A percentile compares a stretch with the other conserved stretches of the same genome.
These are phyloP conservation scores for Schwanniomyces polymorphus DNA, from an alignment of 805 yeast species.

Conservation along the genomic window DNA sequence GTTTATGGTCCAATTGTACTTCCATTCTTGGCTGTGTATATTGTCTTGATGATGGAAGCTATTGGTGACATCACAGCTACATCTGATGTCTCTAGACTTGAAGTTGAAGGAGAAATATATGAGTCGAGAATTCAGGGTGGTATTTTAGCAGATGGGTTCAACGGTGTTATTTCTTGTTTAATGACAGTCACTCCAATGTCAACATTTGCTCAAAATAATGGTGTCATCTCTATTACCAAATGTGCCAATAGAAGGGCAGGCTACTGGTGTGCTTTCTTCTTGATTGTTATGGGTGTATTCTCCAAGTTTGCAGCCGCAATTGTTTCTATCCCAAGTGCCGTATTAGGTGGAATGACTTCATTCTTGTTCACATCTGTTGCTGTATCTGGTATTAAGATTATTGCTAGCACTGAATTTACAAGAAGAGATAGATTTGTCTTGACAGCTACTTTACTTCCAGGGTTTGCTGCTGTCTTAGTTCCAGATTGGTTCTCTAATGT, in stretches of 20 bases:
- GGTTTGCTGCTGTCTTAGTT: slow-evolving; percentile 66
- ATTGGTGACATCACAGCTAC: slow-evolving; percentile 96
- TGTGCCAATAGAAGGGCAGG: slow-evolving; percentile 87
- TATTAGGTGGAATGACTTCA: slow-evolving; percentile 84
- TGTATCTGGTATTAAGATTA: slow-evolving; percentile 69
- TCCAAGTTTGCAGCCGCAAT: slow-evolving; percentile 89
- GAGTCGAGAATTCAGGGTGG: slow-evolving; percentile 94
- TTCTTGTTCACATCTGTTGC: slow-evolving; percentile 76
- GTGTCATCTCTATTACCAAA: slow-evolving; percentile 88
- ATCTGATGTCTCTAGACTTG: slow-evolving; percentile 83
- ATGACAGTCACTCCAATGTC: slow-evolving; percentile 88
- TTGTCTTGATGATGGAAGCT: slow-evolving; percentile 87
- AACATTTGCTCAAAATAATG: slow-evolving; percentile 93
- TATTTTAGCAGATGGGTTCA: slow-evolving; percentile 82
- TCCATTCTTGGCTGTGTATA: slow-evolving; percentile 81
- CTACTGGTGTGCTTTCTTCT: slow-evolving; percentile 76
- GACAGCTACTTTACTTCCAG: slow-evolving; percentile 64
- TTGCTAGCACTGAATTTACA: slow-evolving; percentile 60
- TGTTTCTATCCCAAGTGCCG: slow-evolving; percentile 51
- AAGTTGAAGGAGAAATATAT: slow-evolving; percentile 77
- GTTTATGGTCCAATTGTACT: slow-evolving; percentile 85
- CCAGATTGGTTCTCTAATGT: slow-evolving; percentile 63
- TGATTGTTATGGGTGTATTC: slow-evolving; percentile 83
- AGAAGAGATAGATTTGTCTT: slow-evolving; percentile 74
- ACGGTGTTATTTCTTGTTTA: slow-evolving; percentile 74